Evolutionary conservation across 2,329 filamentous ascomycete species (phyloP).

Genomic region (Paraphoma sp.): DNA sequence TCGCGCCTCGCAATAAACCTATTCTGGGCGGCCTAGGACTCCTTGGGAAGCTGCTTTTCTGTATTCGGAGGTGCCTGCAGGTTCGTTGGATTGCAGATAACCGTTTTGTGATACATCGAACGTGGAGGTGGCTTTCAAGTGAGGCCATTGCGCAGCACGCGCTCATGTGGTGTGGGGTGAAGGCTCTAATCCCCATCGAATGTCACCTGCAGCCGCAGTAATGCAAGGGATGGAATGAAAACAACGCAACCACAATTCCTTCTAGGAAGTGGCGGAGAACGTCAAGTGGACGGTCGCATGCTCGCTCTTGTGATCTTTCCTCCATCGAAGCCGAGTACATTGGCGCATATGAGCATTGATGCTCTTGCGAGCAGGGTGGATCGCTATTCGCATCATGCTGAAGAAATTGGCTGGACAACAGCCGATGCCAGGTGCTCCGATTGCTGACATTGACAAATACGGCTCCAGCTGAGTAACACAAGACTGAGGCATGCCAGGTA

Average conservation of each 20-base stretch:
- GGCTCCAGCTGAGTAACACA: constrained; percentile 12
- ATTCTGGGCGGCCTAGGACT: constrained; percentile 1
- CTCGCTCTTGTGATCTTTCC: too few relatives aligned
- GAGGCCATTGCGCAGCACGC: constrained; percentile 17
- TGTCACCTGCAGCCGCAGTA: constrained; percentile 17
- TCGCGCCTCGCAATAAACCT: background rate
- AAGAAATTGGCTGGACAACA: background rate
- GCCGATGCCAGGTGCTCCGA: constrained; percentile 8
- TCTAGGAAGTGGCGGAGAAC: too few relatives aligned
- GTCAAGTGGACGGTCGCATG: too few relatives aligned
- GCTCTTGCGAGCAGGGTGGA: background rate
- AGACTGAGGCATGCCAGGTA: constrained; percentile 22
- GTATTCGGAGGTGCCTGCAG: constrained; percentile 27
- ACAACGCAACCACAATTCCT: background rate
- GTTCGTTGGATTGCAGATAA: constrained; percentile 14
- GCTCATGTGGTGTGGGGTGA: constrained; percentile 20
- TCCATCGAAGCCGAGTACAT: too few relatives aligned
- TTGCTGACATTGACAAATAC: constrained; percentile 30
- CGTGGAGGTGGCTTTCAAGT: constrained; percentile 24
- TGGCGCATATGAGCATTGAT: background rate
- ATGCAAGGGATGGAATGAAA: constrained; percentile 29
- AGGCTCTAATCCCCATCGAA: constrained; percentile 11
- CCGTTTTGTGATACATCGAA: constrained; percentile 30
- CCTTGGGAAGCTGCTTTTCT: constrained; percentile 21
- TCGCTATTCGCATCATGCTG: background rate